Conservation (phyloP, 2,329 filamentous ascomycete species). For the Xylariaceae sp. region DNA sequence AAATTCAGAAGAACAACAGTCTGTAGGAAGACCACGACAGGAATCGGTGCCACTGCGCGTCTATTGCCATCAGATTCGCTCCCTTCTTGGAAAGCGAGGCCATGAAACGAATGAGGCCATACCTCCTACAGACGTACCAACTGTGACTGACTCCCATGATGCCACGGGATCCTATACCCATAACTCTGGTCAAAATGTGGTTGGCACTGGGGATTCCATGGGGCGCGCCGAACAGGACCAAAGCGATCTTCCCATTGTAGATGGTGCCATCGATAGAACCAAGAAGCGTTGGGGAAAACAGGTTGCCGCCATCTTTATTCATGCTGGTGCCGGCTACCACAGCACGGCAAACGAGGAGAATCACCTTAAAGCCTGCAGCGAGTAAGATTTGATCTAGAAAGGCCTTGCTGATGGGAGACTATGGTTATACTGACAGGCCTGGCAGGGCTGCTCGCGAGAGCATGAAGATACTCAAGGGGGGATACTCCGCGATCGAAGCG, state of each 20-base stretch:
- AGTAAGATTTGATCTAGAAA: constrained; percentile 54
- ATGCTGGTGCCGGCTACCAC: constrained; percentile 93
- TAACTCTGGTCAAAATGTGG: neutral
- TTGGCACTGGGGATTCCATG: neutral
- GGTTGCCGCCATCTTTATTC: constrained; percentile 75
- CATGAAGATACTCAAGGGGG: constrained; percentile 75
- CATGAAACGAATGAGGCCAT: constrained; percentile 6
- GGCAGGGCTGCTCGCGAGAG: constrained; percentile 73
- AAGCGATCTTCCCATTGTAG: constrained; percentile 25
- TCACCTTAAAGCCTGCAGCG: constrained; percentile 81
- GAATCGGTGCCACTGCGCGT: constrained; percentile 6
- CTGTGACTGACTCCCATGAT: neutral
- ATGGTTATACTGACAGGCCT: constrained; percentile 3
- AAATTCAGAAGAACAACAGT: constrained; percentile 6
- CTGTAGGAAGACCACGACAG: neutral
- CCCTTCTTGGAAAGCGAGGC: constrained; percentile 13
- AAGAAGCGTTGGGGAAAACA: constrained; percentile 33
- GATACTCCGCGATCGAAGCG: constrained; percentile 78
- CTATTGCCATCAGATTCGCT: constrained; percentile 14
- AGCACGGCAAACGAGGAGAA: constrained; percentile 78
- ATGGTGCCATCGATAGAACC: constrained; percentile 41
- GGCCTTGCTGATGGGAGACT: neutral
- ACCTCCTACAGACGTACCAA: neutral
- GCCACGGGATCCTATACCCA: too few species aligned
- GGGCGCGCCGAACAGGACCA: neutral